These are phyloP conservation scores for Aspergillus sp. DNA, from an alignment of 2,329 filamentous ascomycete species.

Conservation along the genomic window DNA sequence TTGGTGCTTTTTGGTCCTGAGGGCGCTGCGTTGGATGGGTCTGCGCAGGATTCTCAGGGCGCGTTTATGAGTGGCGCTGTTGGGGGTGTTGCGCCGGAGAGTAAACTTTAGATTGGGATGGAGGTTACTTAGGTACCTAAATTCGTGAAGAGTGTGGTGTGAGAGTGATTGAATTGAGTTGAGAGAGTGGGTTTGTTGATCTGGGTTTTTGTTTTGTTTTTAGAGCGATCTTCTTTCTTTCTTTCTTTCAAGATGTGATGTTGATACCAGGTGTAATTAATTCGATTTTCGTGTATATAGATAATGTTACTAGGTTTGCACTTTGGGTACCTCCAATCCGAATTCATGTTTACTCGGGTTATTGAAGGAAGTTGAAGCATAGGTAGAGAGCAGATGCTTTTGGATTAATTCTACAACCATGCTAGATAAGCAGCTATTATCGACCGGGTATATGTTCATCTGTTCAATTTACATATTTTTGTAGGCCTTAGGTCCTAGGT, in stretches of 20 bases:
- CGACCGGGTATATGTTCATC: not conserved
- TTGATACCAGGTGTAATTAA: no score
- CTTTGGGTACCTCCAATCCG: no score
- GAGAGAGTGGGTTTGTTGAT: not conserved
- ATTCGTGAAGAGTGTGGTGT: no score
- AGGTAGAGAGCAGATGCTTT: not conserved
- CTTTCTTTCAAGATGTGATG: no score
- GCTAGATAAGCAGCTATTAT: not conserved
- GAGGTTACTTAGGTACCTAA: not conserved
- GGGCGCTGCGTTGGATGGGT: conserved; percentile 7
- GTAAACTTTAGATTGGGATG: conserved; percentile 48
- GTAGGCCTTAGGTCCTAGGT: no score
- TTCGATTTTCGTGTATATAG: no score
- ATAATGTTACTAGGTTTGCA: no score
- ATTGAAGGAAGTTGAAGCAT: no score
- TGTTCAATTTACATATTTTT: not conserved
- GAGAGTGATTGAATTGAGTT: no score
- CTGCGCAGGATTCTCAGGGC: conserved; percentile 26
- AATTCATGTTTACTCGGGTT: no score
- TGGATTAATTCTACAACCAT: not conserved
- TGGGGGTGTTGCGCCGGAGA: conserved; percentile 36
- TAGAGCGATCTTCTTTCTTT: no score
- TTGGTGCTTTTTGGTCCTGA: conserved; percentile 51
- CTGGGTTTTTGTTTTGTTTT: no score
- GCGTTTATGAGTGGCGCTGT: conserved; percentile 59